These are phyloP conservation scores for Talaromyces sp. DNA, from an alignment of 2,329 filamentous ascomycete genomes.

Conservation along the genomic window DNA sequence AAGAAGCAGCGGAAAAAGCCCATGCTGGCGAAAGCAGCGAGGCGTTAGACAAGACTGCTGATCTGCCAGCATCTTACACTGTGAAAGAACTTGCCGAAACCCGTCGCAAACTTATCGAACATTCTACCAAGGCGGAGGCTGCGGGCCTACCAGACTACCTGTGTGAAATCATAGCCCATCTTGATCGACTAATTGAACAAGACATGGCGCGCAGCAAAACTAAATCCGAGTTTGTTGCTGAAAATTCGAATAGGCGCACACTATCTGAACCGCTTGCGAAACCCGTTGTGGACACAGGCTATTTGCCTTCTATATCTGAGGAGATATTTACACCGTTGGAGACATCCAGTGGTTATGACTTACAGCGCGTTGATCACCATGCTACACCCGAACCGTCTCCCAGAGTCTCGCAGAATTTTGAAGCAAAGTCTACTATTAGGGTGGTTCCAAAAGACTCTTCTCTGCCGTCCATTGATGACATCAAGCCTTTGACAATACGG, in stretches of 20 bases:
- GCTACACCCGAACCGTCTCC: constrained; percentile 15
- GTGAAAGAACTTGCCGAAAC: constrained; percentile 59
- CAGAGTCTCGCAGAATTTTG: constrained; percentile 16
- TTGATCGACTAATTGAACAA: constrained; percentile 57
- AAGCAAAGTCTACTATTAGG: constrained; percentile 53
- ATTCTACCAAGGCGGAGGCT: constrained; percentile 46
- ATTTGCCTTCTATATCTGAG: constrained; percentile 54
- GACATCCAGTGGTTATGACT: constrained; percentile 18
- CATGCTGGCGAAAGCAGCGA: constrained; percentile 1
- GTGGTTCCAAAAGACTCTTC: constrained; percentile 55
- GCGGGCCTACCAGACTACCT: constrained; percentile 52
- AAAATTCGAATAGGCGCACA: constrained; percentile 8
- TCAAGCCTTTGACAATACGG: constrained; percentile 57
- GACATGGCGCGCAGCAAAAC: constrained; percentile 26
- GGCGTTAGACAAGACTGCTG: constrained; percentile 21
- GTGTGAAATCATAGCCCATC: constrained; percentile 59
- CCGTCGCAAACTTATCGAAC: constrained; percentile 56
- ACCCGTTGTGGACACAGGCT: constrained; percentile 23
- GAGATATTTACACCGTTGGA: constrained; percentile 35
- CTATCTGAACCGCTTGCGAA: constrained; percentile 25
- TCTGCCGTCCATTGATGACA: constrained; percentile 41
- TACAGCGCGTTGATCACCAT: constrained; percentile 19
- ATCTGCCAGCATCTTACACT: constrained; percentile 50
- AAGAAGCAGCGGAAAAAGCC: constrained; percentile 20
- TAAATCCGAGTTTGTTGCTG: constrained; percentile 10